Base-by-base conservation (phyloP, 805 yeast species). In the Pichia rugopelliculosa region DNA sequence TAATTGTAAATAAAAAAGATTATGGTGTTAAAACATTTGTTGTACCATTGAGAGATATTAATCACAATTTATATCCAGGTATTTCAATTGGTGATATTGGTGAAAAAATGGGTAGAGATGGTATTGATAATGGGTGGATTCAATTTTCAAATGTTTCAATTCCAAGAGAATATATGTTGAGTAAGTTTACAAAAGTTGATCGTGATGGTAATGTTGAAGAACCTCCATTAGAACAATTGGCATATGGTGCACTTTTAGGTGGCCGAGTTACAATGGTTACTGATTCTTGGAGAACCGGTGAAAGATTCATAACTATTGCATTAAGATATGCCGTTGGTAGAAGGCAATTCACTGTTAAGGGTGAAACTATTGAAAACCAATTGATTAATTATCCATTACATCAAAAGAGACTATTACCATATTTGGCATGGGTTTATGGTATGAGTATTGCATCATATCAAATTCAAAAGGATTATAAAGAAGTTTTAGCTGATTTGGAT, bases 81-180 rank as follows among this genome's bases (percentile, higher is more conserved):
- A 70, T 90, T 48, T 67, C 86, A 27, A 73, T 88, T 54, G 97
- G 97, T 52, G 97, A 90, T 63, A 87, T 90, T 61, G 97, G 97
- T 48, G 80, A 85, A 54, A 90, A 90, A 69, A 88, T 90, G 96
- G 97, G 97, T 46, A 76, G 96, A 60, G 93, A 89, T 60, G 96
- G 96, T 49, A 86, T 90, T 55, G 97, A 90, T 62, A 90, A 90
- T 65, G 97, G 97, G 46, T 90, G 96, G 96, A 87, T 90, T 59
- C 96, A 89, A 68, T 90, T 86, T 69, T 73, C 85, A 43, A 74
- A 82, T 56, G 96, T 88, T 44, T 74, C 81, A 44, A 85, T 90
- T 53, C 97, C 97, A 47, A 77, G 89, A 52, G 82, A 76, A 61
- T 85, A 75, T 66, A 81, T 90, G 93, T 71, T 90, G 58, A 80